Evolutionary conservation across 805 yeast species (phyloP), one percentile per base, ranked within the genome.

Genomic region (Cyberlindnera americana): DNA sequence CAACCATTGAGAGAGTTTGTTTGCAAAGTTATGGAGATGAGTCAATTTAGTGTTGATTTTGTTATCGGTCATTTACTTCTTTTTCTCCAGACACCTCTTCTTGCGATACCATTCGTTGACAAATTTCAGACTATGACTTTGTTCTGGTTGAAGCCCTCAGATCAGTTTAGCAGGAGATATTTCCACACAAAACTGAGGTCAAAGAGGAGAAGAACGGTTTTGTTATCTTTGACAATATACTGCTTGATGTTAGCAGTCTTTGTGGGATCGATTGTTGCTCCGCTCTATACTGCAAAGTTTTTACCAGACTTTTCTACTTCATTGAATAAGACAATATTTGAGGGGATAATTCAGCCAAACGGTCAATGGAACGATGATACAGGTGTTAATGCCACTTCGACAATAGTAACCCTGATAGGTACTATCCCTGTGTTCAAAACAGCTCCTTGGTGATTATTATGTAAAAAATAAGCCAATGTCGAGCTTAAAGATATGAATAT

Each of bases 11-110:
- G 91, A 50, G 91, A 83, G 54, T 75, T 65, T 37, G 40, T 75
- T 17, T 81, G 86, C 41, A 83, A 83, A 50, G 60, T 73, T 1
- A 70, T 74, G 50, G 93, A 83, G 54, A 66, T 81, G 67, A 72
- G 82, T n/a, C 72, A 73, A 41, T 83, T 81, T 64, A 77, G 83
- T 0, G 77, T 73, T 5, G 93, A 83, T 58, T 69, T 79, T 41
- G 56, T 73, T 21, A 61, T 81, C 22, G 77, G 81, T 0, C 89
- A 83, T 54, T 48, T 73, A 29, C 58, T 83, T 12, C 61, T 82
- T 36, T 72, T 75, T 43, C 57, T 70, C 6, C 86, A 81, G 48
- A 60, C 79, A 9, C 89, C 89, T 2, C 44, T 83, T 13, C 58
- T 82, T 25, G 65, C 81, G 25, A 62, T 80, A 29, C 90, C 90